Percentiles rank a stretch among this genome's conserved stretches.
These are phyloP conservation scores for Penicillium thymicola DNA, from an alignment of 2,329 filamentous ascomycete species.

Conservation along the genomic window DNA sequence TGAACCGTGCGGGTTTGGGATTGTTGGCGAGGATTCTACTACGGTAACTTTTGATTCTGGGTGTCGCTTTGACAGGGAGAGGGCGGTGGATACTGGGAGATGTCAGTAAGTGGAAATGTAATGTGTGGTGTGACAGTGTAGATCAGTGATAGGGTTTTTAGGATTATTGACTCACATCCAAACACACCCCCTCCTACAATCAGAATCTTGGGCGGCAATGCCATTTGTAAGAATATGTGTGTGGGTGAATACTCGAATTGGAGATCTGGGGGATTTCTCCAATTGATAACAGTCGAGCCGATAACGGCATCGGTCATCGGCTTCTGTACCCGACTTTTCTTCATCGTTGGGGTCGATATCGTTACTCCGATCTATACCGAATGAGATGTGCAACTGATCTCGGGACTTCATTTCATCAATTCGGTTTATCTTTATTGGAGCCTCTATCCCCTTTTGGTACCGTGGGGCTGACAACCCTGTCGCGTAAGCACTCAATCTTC, in stretches of 20 bases:
- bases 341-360: background rate
- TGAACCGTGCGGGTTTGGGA: slow-evolving; percentile 58
- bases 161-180: slow-evolving; percentile 32
- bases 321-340: slow-evolving; percentile 8
- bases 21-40: slow-evolving; percentile 53
- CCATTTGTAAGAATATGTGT: slow-evolving; percentile 17
- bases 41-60: slow-evolving; percentile 54
- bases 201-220: slow-evolving; percentile 37
- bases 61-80: slow-evolving; percentile 63
- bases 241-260: background rate
- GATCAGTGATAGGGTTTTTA: background rate
- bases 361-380: background rate
- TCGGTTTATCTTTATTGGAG: background rate
- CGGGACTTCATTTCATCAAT: background rate
- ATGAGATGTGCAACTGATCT: background rate
- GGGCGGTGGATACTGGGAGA: slow-evolving; percentile 59
- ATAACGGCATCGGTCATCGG: slow-evolving; percentile 3
- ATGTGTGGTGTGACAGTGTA: background rate
- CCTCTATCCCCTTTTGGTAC: background rate
- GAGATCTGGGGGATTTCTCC: background rate
- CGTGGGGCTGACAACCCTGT: background rate
- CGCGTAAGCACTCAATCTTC: slow-evolving; percentile 2
- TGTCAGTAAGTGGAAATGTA: slow-evolving; percentile 4
- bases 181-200: slow-evolving; percentile 46
- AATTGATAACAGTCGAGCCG: slow-evolving; percentile 3